These are phyloP conservation scores for Neurospora sp. DNA, from an alignment of 2,329 filamentous ascomycete species.

Conservation along the genomic window DNA sequence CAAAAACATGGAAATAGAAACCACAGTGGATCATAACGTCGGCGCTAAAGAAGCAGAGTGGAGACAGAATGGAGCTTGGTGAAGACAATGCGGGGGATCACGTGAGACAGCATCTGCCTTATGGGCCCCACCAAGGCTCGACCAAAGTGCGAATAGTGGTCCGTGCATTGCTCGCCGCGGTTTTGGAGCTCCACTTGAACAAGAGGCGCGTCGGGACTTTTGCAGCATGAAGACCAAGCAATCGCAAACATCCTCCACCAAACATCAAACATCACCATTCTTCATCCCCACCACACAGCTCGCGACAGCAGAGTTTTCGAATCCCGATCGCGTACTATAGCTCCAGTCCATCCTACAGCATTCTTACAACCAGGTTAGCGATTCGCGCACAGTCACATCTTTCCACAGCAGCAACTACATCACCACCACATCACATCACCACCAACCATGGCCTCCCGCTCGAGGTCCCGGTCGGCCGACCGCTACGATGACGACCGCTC, in stretches of 20 bases:
- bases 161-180: background rate
- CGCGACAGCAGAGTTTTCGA: background rate
- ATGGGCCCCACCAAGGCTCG: background rate
- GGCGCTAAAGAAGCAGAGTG: background rate
- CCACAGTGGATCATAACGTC: background rate
- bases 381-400: background rate
- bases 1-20: background rate
- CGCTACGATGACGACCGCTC: constrained; percentile 9
- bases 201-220: background rate
- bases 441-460: constrained; percentile 13
- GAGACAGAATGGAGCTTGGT: background rate
- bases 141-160: background rate
- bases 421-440: background rate
- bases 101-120: background rate
- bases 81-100: background rate
- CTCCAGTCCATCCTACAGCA: background rate
- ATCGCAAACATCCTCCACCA: background rate
- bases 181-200: background rate
- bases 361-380: background rate
- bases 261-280: background rate
- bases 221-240: background rate
- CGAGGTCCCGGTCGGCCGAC: constrained; percentile 10
- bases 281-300: background rate
- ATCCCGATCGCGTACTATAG: background rate
- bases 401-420: background rate